Percentiles rank a stretch among this genome's conserved stretches.
Evolutionary conservation across 139 green algal species (phyloP).

Genomic region (Tetraselmis chui): DNA sequence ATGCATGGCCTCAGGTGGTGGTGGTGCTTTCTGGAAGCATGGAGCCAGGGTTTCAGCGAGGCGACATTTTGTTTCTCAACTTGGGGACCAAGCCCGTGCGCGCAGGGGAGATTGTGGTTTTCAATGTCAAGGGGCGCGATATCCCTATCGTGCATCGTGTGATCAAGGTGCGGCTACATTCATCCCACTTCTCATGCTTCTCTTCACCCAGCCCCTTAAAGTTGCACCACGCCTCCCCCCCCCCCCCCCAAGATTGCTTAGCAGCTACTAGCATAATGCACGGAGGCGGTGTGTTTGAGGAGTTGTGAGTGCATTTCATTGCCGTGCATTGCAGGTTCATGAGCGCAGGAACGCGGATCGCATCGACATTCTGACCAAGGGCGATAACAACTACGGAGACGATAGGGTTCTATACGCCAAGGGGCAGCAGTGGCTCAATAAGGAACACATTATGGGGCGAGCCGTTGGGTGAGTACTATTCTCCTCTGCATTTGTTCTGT

Average conservation of each 20-base stretch:
- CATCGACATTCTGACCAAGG: slow-evolving; percentile 16
- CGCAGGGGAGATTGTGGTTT: slow-evolving; percentile 85
- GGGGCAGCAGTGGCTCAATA: slow-evolving; percentile 84
- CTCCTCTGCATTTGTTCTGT: too few species aligned
- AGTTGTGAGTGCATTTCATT: too few species aligned
- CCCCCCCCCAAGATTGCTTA: too few species aligned
- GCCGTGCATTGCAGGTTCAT: background rate
- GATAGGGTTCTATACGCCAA: slow-evolving; percentile 79
- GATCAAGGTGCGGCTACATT: slow-evolving; percentile 88
- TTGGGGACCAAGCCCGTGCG: slow-evolving; percentile 57
- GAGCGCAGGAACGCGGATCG: background rate
- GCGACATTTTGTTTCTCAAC: slow-evolving; percentile 97
- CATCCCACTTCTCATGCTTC: too few species aligned
- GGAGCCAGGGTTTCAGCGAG: slow-evolving; percentile 92
- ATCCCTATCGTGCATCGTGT: slow-evolving; percentile 97
- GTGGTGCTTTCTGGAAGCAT: slow-evolving; percentile 96
- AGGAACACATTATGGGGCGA: slow-evolving; percentile 90
- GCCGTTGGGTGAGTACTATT: slow-evolving; percentile 85
- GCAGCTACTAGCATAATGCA: too few species aligned
- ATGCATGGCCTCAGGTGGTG: slow-evolving; percentile 67
- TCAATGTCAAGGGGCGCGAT: slow-evolving; percentile 86
- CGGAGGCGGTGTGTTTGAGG: too few species aligned
- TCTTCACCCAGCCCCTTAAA: too few species aligned
- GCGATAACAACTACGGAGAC: slow-evolving; percentile 95
- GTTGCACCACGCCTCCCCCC: too few species aligned